Evolutionary conservation across 306 rosid genomes (phyloP).

Genomic region (Spatholobus suberectus): DNA sequence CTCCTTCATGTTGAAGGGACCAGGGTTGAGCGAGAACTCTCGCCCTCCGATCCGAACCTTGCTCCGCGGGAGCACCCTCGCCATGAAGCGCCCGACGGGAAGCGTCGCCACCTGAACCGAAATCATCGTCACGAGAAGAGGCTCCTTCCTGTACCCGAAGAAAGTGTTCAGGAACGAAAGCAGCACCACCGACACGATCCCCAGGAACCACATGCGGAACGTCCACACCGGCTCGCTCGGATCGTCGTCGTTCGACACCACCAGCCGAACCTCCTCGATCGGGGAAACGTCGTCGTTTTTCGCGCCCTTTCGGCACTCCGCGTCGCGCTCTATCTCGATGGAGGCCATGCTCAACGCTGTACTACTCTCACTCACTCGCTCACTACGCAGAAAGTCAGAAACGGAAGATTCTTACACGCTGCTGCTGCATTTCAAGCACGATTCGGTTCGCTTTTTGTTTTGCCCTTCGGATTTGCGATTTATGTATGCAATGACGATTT

Average conservation of each 20-base stretch:
- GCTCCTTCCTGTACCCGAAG: conserved; percentile 64
- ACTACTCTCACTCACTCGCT: not conserved
- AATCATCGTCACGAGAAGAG: conserved; percentile 57
- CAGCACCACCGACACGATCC: conserved; percentile 52
- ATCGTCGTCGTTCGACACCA: conserved; percentile 64
- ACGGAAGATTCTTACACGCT: not conserved
- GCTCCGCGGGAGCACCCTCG: conserved; percentile 45
- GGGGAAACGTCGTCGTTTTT: conserved; percentile 56
- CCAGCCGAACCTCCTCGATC: conserved; percentile 62
- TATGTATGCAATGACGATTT: not conserved
- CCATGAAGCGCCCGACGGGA: conserved; percentile 73
- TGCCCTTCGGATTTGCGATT: not conserved
- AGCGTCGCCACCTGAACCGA: conserved; percentile 68
- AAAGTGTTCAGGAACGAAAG: conserved; percentile 74
- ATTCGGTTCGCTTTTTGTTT: not conserved
- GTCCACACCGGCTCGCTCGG: conserved; percentile 70
- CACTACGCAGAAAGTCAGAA: not conserved
- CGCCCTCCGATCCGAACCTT: conserved; percentile 45
- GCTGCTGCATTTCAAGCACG: not conserved
- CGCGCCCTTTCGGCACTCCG: not conserved
- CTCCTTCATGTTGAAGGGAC: conserved; percentile 81
- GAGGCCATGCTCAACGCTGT: not conserved
- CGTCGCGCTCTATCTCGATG: not conserved
- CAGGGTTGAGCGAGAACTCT: conserved; percentile 62
- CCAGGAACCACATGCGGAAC: conserved; percentile 81